Conservation (phyloP, 345 rosid genomes). For the Eucalyptus urophylla region DNA sequence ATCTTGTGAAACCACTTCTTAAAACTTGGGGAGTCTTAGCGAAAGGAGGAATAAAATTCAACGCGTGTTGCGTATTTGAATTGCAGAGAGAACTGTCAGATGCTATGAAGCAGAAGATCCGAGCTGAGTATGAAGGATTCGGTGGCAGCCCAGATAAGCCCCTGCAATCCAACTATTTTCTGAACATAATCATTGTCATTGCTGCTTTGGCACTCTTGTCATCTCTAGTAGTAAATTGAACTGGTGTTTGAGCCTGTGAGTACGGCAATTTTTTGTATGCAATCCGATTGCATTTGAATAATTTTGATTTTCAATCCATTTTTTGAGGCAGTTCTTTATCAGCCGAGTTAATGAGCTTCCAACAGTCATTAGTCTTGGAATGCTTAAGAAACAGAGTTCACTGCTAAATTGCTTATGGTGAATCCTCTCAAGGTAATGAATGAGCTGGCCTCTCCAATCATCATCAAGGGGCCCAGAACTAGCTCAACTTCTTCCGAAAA, state of each 20-base stretch:
- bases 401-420: background rate
- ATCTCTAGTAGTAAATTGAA: conserved; percentile 39
- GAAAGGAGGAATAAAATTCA: conserved; percentile 37
- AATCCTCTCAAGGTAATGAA: background rate
- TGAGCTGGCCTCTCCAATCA: background rate
- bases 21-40: conserved; percentile 12
- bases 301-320: background rate
- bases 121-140: conserved; percentile 69
- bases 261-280: background rate
- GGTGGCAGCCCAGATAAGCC: conserved; percentile 88
- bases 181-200: conserved; percentile 63
- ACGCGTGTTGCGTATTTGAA: conserved; percentile 30
- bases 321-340: background rate
- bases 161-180: conserved; percentile 65
- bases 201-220: conserved; percentile 61
- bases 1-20: conserved; percentile 17
- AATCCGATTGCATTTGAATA: background rate
- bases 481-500: background rate
- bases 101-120: conserved; percentile 84
- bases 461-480: background rate
- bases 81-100: conserved; percentile 83
- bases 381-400: background rate
- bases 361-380: background rate
- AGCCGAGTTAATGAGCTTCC: background rate
- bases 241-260: background rate